phyloP scores from a whole-genome alignment of 2,329 filamentous ascomycete species.

The Fusarium lyarnte region DNA sequence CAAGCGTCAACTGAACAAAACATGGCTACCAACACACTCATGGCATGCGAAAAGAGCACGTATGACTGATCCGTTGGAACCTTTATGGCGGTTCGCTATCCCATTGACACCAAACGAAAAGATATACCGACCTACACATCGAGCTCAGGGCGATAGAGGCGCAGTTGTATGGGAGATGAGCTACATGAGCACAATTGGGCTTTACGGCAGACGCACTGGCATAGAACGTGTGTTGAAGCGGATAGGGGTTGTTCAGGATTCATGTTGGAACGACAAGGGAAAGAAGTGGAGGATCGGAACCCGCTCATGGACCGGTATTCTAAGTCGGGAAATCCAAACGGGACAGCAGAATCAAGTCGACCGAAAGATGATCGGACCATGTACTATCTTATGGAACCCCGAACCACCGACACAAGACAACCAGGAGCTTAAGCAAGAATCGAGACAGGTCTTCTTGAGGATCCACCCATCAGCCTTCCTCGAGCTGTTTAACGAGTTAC shows the following conservation, averaged over 20 bases:
- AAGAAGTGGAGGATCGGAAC: constrained; percentile 73
- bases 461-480: constrained; percentile 85
- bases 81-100: constrained; percentile 90
- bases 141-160: constrained; percentile 78
- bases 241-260: constrained; percentile 69
- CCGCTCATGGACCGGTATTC: constrained; percentile 59
- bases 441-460: constrained; percentile 70
- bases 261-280: constrained; percentile 70
- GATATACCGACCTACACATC: constrained; percentile 86
- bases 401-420: constrained; percentile 43
- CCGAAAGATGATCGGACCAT: constrained; percentile 73
- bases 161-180: constrained; percentile 92
- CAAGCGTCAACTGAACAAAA: constrained; percentile 87
- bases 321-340: constrained; percentile 65
- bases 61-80: constrained; percentile 82
- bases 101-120: constrained; percentile 89
- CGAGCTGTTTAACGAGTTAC: constrained; percentile 72
- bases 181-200: constrained; percentile 86
- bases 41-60: constrained; percentile 93
- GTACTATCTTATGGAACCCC: constrained; percentile 79
- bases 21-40: constrained; percentile 93
- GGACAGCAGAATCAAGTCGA: constrained; percentile 24
- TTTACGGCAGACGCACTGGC: constrained; percentile 73
- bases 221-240: constrained; percentile 73
- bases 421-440: constrained; percentile 36